Percentiles rank a stretch among this genome's conserved stretches.
These are phyloP conservation scores for Aspergillus proliferans DNA, from an alignment of 2,329 filamentous ascomycete genomes.

Conservation along the genomic window DNA sequence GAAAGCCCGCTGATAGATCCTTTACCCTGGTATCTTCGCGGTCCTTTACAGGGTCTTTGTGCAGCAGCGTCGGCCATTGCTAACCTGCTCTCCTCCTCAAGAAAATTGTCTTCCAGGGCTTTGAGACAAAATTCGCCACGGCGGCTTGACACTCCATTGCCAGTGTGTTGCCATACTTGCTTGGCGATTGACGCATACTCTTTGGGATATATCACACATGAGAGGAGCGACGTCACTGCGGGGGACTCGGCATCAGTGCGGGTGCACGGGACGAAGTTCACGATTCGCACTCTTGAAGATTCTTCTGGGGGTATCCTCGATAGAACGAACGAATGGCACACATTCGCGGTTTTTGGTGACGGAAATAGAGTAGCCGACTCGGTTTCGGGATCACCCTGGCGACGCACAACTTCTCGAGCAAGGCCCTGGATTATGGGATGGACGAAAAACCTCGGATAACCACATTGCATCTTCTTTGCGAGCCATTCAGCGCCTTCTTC, in stretches of 20 bases:
- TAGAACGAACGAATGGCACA: conserved; percentile 69
- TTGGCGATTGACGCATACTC: conserved; percentile 70
- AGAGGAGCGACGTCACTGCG: conserved; percentile 55
- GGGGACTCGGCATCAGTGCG: conserved; percentile 56
- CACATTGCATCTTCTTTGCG: conserved; percentile 74
- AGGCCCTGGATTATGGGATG: conserved; percentile 75
- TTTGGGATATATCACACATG: conserved; percentile 64
- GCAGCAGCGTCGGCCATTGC: conserved; percentile 14
- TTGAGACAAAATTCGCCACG: conserved; percentile 82
- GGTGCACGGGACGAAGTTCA: conserved; percentile 51
- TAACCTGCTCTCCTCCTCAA: conserved; percentile 46
- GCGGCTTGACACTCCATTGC: conserved; percentile 85
- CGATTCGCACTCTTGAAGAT: conserved; percentile 48
- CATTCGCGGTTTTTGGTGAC: conserved; percentile 59
- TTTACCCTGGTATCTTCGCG: conserved; percentile 68
- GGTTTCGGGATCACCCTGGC: conserved; percentile 51
- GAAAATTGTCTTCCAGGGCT: conserved; percentile 63
- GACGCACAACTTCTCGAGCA: conserved; percentile 59
- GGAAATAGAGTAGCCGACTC: conserved; percentile 75
- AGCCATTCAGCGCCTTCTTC: conserved; percentile 90
- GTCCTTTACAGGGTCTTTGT: conserved; percentile 57
- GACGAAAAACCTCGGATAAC: conserved; percentile 93
- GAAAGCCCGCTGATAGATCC: conserved; percentile 45
- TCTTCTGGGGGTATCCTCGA: conserved; percentile 27
- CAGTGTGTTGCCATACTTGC: conserved; percentile 94